Evolutionary conservation across 192 early-diverging fungal species (phyloP), one percentile per base, ranked within the genome.

Genomic region (Entomortierella lignicola): DNA sequence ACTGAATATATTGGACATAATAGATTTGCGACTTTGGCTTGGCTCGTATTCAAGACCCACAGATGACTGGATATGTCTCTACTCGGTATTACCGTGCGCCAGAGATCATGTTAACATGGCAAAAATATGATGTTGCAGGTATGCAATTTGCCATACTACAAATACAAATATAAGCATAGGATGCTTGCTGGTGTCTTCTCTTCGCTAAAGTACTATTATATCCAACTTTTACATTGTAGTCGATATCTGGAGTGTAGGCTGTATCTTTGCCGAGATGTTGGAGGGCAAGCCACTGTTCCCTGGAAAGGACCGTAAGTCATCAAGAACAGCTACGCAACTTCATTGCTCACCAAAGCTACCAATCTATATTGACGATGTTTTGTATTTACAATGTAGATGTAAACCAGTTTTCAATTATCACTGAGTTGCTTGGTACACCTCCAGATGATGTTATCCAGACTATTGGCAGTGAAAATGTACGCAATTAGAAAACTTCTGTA

Each of bases 11-110:
- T 47, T 47, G 5, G 12, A 15, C 15, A 10, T 32, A 11, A 29
- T 67, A 85, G 87, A 99, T 99, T 71, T 98, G 96, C 83, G 97
- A 99, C 82, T 72, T 99, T 82, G 97, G 97, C 5, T 81, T 99
- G 51, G 97, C 97, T 4, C 92, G 97, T 66, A 91, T 97, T 48
- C 93, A 95, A 66, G 96, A 97, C 67, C 91, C 92, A 65, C 94
- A 96, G 80, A 98, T 98, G 96, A 98, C 96, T 25, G 96, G 96
- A 29, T 99, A 99, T 82, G 97, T 98, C 23, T 95, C 96, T 10
- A 98, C 97, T 94, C 96, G 97, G 42, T 98, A 98, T 85, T 99
- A 99, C 73, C 92, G 97, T 64, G 96, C 97, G 12, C 97, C 97
- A 34, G 97, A 99, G 67, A 98, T 99, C 79, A 99, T 99, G 97